Evolutionary conservation across 306 rosid species (phyloP), one percentile per base, ranked within the genome.

Genomic region (Coriaria nepalensis): DNA sequence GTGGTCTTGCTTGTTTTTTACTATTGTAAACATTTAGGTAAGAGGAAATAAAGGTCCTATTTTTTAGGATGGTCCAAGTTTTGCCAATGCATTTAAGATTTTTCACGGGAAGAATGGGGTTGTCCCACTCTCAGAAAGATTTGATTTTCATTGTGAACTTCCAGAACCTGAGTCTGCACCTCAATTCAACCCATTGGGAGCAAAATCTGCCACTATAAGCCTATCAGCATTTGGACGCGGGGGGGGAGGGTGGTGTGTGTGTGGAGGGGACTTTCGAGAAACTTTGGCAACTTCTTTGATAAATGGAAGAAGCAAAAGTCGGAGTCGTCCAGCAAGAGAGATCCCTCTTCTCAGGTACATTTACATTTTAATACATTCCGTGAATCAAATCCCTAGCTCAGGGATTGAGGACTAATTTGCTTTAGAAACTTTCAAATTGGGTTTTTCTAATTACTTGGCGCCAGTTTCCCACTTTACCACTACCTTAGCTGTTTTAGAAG

Each of bases 61-160:
- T 52, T 81, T 81, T 68, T 87, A 81, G 72, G 96, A 86, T 65
- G 88, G 81, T 55, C 81, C 83, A 8, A 57, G 65, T 74, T 86
- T 86, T 72, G 85, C 63, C 61, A 60, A 34, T 37, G 81, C 93
- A 11, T 86, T 81, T 70, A 76, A 77, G 62, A 75, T 86, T 20
- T 86, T 86, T 60, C 96, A 81, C 59, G 96, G 93, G 66, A 86
- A 78, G 64, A 76, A 86, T 53, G 93, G 96, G 13, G 69, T 86
- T 5, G 49, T 86, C 43, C 96, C 96, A 12, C 86, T 86, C 13
- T 71, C 73, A 9, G 86, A 67, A 55, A 65, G 61, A 65, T 67
- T 71, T 15, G 51, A 55, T 32, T 47, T 61, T 49, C 54, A 44
- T 35, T 40, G 6, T 36, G 67, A 65, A 42, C 13, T 10, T 38